A percentile compares a stretch with the other conserved stretches of the same genome.
Evolutionary conservation across 192 early-diverging fungal genomes (phyloP).

Genomic region (Backusella westeae): DNA sequence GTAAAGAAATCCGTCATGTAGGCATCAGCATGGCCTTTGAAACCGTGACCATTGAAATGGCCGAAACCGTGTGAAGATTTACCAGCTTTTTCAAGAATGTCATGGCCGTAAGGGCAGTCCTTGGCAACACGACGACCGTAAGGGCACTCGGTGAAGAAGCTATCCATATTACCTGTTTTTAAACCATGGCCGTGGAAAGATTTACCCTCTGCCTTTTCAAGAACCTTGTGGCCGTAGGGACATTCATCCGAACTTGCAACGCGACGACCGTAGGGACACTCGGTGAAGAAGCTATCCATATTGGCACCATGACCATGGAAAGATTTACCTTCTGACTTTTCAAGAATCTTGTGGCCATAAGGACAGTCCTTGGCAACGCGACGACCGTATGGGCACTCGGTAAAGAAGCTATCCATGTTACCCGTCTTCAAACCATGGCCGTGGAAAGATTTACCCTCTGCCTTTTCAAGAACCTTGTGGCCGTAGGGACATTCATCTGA

Average conservation of each 20-base stretch:
- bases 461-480: not conserved
- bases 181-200: not conserved
- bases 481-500: constrained; percentile 4
- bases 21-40: not conserved
- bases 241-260: not conserved
- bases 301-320: not conserved
- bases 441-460: not conserved
- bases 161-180: not conserved
- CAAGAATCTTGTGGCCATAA: not conserved
- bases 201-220: not conserved
- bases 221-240: not conserved
- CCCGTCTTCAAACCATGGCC: not conserved
- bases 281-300: not conserved
- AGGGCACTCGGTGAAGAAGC: constrained; percentile 6
- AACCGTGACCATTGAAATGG: no score
- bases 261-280: not conserved
- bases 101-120: not conserved
- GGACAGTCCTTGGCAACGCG: not conserved
- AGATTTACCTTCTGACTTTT: not conserved
- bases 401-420: not conserved
- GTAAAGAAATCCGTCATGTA: not conserved
- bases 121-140: not conserved
- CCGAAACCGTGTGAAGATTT: not conserved
- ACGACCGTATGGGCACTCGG: constrained; percentile 9
- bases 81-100: not conserved